These are phyloP conservation scores for Penicillium manginii DNA, from an alignment of 495 filamentous ascomycete genomes.

Conservation along the genomic window DNA sequence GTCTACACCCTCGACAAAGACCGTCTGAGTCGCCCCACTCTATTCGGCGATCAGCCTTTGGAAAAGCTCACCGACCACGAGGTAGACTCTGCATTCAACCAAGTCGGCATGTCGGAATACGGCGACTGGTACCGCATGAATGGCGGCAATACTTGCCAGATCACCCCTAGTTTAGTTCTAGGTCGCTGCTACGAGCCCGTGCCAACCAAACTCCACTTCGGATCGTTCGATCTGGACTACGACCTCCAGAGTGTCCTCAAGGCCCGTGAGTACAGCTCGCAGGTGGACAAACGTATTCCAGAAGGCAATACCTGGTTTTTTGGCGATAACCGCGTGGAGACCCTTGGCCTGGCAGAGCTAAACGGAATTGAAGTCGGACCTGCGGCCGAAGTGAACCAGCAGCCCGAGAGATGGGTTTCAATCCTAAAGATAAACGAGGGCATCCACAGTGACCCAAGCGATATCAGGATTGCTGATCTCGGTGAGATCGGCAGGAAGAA, in stretches of 20 bases:
- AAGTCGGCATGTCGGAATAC: conserved; percentile 46
- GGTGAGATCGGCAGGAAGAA: background rate
- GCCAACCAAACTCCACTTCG: conserved; percentile 50
- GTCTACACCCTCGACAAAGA: conserved; percentile 48
- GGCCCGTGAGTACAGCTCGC: conserved; percentile 46
- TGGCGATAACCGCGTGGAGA: conserved; percentile 57
- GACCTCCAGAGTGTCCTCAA: conserved; percentile 42
- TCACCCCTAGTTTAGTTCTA: conserved; percentile 54
- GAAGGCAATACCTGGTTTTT: conserved; percentile 55
- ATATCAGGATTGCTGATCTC: background rate
- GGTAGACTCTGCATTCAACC: conserved; percentile 38
- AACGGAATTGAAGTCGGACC: conserved; percentile 54
- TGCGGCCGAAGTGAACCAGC: conserved; percentile 42
- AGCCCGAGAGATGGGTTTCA: conserved; percentile 49
- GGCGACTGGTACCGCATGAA: conserved; percentile 54
- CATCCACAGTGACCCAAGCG: background rate
- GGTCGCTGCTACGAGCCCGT: conserved; percentile 59
- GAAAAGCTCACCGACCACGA: conserved; percentile 37
- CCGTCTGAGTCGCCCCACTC: conserved; percentile 27
- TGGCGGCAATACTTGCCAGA: conserved; percentile 37
- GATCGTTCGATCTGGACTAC: conserved; percentile 29
- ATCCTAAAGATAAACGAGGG: conserved; percentile 43
- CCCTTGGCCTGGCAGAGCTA: conserved; percentile 55
- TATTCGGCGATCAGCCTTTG: conserved; percentile 24
- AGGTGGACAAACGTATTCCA: conserved; percentile 50